Evolutionary conservation across 2,329 filamentous ascomycete species (phyloP), one percentile per base, ranked within the genome.

Genomic region (Bipolaris oryzae): DNA sequence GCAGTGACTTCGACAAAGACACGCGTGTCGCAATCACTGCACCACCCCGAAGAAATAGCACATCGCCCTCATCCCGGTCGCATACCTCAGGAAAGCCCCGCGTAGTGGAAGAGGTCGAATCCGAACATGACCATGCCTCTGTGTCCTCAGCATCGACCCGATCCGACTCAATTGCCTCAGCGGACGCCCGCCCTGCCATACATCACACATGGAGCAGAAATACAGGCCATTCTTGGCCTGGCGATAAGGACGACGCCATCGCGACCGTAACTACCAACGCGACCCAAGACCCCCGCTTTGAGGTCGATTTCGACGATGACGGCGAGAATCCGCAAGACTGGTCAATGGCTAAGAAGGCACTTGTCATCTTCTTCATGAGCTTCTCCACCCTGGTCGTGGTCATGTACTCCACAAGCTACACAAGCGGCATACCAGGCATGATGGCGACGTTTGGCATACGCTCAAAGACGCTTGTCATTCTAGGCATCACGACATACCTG

Each of bases 401-500:
- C 23, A 80, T 85, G 81, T 82, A 92, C 70, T 91, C 88, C 44
- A 95, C 91, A 0, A 88, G 85, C 49, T 96, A 95, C 72, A 92
- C 91, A 0, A 85, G 87, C 0, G 88, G 87, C 2, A 85, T 90
- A 33, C 83, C 85, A 0, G 87, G 89, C 0, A 85, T 96, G 74
- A 85, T 86, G 68, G 73, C 80, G 13, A 87, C 91, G 49, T 94
- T 92, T 64, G 76, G 81, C 35, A 80, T 86, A 16, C 71, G 78
- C 6, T 82, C 79, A 13, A 80, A 85, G 33, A 86, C 85, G 0
- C 74, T 88, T n/a, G 83, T 88, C 0, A 90, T 90, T 0, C 78
- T 95, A 2, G 91, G 91, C 5, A 80, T 96, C 42, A 95, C 91
- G 0, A 88, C 88, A 0, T 96, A 95, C 70, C 81, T 95, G 7